Percentiles rank a stretch among this genome's conserved stretches.
phyloP scores from a whole-genome alignment of 345 rosid species.

The Sonneratia alba region DNA sequence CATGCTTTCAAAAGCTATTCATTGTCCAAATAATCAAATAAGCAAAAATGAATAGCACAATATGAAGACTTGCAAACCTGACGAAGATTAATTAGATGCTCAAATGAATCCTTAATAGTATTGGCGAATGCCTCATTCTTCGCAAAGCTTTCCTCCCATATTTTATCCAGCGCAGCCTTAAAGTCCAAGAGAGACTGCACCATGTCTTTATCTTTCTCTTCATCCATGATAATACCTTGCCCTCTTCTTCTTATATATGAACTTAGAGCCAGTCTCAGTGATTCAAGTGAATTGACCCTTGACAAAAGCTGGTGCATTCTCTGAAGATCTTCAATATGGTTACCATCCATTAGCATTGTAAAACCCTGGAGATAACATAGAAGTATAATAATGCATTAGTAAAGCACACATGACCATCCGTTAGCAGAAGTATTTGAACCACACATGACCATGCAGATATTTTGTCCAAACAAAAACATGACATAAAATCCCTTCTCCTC shows the following conservation, averaged over 20 bases:
- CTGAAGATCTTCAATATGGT: slow-evolving; percentile 77
- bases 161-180: slow-evolving; percentile 79
- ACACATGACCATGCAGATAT: background rate
- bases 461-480: background rate
- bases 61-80: slow-evolving; percentile 46
- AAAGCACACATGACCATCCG: background rate
- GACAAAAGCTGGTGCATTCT: slow-evolving; percentile 69
- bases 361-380: slow-evolving; percentile 45
- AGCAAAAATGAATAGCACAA: background rate
- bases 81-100: slow-evolving; percentile 89
- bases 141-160: slow-evolving; percentile 88
- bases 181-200: slow-evolving; percentile 76
- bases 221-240: slow-evolving; percentile 81
- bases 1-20: background rate
- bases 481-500: no score
- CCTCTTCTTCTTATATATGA: slow-evolving; percentile 79
- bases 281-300: slow-evolving; percentile 79
- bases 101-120: slow-evolving; percentile 92
- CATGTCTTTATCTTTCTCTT: slow-evolving; percentile 98
- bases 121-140: slow-evolving; percentile 86
- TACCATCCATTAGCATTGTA: slow-evolving; percentile 82
- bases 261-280: slow-evolving; percentile 73
- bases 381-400: background rate
- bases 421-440: background rate
- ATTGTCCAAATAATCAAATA: background rate